These are phyloP conservation scores for Cladosporium phlei DNA, from an alignment of 2,329 filamentous ascomycete species.

Conservation along the genomic window DNA sequence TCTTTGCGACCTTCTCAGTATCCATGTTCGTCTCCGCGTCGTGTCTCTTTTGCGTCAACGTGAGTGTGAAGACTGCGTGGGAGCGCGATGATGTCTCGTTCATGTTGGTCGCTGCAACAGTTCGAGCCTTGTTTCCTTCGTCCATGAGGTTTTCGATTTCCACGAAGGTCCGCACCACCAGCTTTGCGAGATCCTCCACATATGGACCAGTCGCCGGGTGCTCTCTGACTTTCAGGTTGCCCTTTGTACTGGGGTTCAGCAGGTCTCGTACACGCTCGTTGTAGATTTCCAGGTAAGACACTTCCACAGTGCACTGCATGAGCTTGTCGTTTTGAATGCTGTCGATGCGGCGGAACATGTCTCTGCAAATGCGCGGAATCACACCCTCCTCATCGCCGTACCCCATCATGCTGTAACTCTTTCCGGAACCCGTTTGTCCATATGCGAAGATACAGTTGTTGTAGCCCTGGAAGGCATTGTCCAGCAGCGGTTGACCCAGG, in stretches of 20 bases:
- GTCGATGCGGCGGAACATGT: slow-evolving; percentile 89
- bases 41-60: slow-evolving; percentile 86
- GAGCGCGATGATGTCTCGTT: slow-evolving; percentile 98
- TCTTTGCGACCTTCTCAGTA: slow-evolving; percentile 95
- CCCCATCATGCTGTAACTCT: slow-evolving; percentile 99
- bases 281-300: slow-evolving; percentile 98
- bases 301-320: slow-evolving; percentile 86
- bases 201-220: slow-evolving; percentile 97
- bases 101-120: slow-evolving; percentile 98
- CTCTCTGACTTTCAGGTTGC: slow-evolving; percentile 93
- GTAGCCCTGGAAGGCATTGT: slow-evolving; percentile 97
- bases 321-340: slow-evolving; percentile 65
- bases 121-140: slow-evolving; percentile 97
- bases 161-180: slow-evolving; percentile 85
- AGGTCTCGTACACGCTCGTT: slow-evolving; percentile 95
- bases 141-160: slow-evolving; percentile 99
- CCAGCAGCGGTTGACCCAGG: slow-evolving; percentile 80
- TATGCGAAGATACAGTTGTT: slow-evolving; percentile 99
- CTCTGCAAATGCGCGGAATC: slow-evolving; percentile 92
- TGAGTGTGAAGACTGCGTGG: slow-evolving; percentile 95
- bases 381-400: slow-evolving; percentile 95
- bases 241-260: slow-evolving; percentile 90
- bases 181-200: slow-evolving; percentile 93
- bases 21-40: slow-evolving; percentile 94
- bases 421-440: slow-evolving; percentile 95